Percentiles rank a stretch among this genome's conserved stretches.
Conservation (phyloP, 2,329 filamentous ascomycete genomes). For the Colletotrichum destructivum region DNA sequence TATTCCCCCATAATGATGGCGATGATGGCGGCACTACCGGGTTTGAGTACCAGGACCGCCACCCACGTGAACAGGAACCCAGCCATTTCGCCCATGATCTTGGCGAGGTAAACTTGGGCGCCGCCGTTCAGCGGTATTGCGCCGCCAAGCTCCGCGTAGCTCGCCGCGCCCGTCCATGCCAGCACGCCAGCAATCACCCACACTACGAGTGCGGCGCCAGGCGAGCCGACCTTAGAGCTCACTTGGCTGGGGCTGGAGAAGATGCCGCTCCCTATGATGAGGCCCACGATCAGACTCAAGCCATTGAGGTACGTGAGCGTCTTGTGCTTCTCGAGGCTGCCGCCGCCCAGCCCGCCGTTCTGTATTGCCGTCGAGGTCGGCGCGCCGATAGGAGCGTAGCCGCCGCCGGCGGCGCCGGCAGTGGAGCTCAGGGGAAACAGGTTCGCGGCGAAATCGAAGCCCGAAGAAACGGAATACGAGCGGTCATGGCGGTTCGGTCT, state of each 20-base stretch:
- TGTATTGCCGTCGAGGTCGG: constrained; percentile 59
- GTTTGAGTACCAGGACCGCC: constrained; percentile 93
- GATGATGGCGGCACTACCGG: constrained; percentile 93
- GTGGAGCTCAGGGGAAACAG: constrained; percentile 94
- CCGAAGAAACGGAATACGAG: constrained; percentile 91
- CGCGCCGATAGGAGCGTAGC: constrained; percentile 89
- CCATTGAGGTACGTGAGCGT: constrained; percentile 96
- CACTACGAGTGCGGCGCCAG: constrained; percentile 89
- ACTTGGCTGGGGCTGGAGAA: constrained; percentile 96
- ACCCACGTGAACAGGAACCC: constrained; percentile 98
- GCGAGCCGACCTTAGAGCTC: constrained; percentile 90
- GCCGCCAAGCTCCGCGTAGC: constrained; percentile 95
- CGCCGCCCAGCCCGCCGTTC: constrained; percentile 75
- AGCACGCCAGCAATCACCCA: constrained; percentile 93
- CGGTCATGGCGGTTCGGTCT: constrained; percentile 68
- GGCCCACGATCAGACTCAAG: constrained; percentile 87
- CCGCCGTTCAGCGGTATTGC: constrained; percentile 97
- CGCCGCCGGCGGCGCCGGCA: constrained; percentile 73
- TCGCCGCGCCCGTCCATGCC: constrained; percentile 95
- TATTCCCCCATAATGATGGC: constrained; percentile 99
- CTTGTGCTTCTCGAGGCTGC: constrained; percentile 94
- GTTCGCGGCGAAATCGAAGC: constrained; percentile 95
- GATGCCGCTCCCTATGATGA: constrained; percentile 97
- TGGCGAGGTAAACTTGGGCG: constrained; percentile 92
- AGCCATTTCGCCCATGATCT: constrained; percentile 94